Evolutionary conservation across 352 stramenopile genomes (phyloP).

Genomic region (Globisporangium paddicum): DNA sequence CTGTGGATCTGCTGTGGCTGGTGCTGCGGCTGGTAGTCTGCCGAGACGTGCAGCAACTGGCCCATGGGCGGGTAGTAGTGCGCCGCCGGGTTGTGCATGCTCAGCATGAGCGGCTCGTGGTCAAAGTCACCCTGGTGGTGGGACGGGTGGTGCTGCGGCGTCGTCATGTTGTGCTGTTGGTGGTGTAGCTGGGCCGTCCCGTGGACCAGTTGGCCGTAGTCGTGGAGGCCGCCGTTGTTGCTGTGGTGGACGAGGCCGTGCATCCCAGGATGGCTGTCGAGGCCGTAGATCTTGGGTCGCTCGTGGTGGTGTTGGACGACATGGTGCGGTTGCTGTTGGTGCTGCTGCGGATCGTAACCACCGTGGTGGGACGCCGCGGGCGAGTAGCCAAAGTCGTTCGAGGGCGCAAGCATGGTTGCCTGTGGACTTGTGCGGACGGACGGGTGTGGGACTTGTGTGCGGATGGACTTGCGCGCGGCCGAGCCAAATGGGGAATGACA

Average conservation of each 20-base stretch:
- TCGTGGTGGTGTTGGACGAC: constrained; percentile 36
- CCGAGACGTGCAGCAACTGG: constrained; percentile 56
- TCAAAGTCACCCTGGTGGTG: constrained; percentile 58
- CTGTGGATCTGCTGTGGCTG: too few relatives aligned
- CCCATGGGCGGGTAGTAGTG: constrained; percentile 48
- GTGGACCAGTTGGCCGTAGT: constrained; percentile 45
- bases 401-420: constrained; percentile 27
- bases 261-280: constrained; percentile 29
- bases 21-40: constrained; percentile 43
- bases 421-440: neutral
- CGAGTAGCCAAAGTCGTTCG: constrained; percentile 69
- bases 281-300: constrained; percentile 51
- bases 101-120: constrained; percentile 63
- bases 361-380: constrained; percentile 11
- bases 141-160: constrained; percentile 36
- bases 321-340: constrained; percentile 15
- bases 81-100: constrained; percentile 28
- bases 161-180: constrained; percentile 39
- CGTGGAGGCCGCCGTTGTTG: constrained; percentile 14
- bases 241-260: constrained; percentile 37
- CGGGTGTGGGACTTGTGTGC: too few relatives aligned
- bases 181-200: constrained; percentile 37
- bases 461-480: constrained; percentile 19
- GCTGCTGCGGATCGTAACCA: constrained; percentile 19
- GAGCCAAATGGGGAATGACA: constrained; percentile 78